These are phyloP conservation scores for Macaranga tanarius DNA, from an alignment of 441 rosid genomes.

Conservation along the genomic window DNA sequence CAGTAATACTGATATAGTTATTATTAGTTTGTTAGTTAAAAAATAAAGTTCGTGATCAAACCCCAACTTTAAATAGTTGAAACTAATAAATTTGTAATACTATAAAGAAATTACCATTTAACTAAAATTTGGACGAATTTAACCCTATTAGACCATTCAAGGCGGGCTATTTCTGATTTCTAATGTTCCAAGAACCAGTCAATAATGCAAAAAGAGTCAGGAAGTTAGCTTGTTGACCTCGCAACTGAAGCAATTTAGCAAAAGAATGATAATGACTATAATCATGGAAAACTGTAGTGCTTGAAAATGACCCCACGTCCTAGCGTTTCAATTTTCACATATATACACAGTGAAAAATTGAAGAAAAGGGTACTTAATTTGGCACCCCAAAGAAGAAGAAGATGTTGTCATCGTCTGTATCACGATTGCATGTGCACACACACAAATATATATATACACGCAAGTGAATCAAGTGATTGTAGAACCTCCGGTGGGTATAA, in stretches of 20 bases:
- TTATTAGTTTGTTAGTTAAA: too few relatives aligned
- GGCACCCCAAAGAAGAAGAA: background rate
- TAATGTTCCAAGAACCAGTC: background rate
- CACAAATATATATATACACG: too few relatives aligned
- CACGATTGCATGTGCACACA: background rate
- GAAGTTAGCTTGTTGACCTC: constrained; percentile 7
- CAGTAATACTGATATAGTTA: too few relatives aligned
- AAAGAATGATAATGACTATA: background rate
- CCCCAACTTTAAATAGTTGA: too few relatives aligned
- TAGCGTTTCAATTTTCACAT: background rate
- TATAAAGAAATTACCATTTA: too few relatives aligned
- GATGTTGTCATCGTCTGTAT: background rate
- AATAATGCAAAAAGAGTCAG: constrained; percentile 4
- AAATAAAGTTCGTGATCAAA: too few relatives aligned
- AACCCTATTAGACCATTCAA: too few relatives aligned
- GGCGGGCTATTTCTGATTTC: background rate
- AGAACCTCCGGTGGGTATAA: background rate
- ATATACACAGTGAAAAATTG: too few relatives aligned
- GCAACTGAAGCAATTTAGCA: constrained; percentile 7
- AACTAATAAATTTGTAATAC: too few relatives aligned
- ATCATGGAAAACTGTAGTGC: background rate
- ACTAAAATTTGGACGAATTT: too few relatives aligned
- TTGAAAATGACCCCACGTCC: background rate
- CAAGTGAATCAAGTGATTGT: background rate
- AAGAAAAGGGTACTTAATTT: background rate